These are phyloP conservation scores for Scleroderma citrinum DNA, from an alignment of 768 basidiomycete genomes.

Conservation along the genomic window DNA sequence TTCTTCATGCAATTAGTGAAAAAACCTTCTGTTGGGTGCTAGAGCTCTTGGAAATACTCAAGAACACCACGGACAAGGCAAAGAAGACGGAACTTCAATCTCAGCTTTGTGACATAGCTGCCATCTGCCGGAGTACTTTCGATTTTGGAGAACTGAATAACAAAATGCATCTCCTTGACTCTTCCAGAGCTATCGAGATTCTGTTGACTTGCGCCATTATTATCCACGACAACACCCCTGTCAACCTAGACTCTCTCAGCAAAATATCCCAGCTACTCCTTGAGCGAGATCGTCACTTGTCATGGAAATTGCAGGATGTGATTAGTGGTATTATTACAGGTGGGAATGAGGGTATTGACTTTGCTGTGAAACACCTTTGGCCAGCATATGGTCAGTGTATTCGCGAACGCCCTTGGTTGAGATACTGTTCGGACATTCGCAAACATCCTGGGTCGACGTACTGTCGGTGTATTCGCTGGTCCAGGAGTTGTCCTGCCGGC, in stretches of 20 bases:
- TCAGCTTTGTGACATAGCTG: constrained; percentile 3
- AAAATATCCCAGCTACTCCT: background rate
- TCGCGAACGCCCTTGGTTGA: too few species aligned
- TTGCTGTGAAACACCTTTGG: too few species aligned
- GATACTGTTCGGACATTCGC: too few species aligned
- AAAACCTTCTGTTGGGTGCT: constrained; percentile 29
- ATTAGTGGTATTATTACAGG: background rate
- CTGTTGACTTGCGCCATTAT: background rate
- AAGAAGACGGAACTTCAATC: background rate
- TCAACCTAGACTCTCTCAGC: background rate
- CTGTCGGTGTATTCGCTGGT: too few species aligned
- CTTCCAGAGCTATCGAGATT: background rate
- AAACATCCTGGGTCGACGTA: background rate
- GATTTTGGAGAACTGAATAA: background rate
- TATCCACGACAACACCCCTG: background rate
- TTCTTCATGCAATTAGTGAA: constrained; percentile 25
- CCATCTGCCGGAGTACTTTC: constrained; percentile 4
- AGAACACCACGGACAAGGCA: background rate
- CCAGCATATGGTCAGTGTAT: background rate
- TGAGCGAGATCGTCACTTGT: background rate
- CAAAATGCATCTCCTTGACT: background rate
- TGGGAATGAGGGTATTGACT: background rate
- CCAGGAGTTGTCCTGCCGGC: background rate
- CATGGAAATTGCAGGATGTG: background rate
- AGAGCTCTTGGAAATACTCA: constrained; percentile 19